phyloP scores from a whole-genome alignment of 306 rosid genomes.

The Glycyrrhiza uralensis region DNA sequence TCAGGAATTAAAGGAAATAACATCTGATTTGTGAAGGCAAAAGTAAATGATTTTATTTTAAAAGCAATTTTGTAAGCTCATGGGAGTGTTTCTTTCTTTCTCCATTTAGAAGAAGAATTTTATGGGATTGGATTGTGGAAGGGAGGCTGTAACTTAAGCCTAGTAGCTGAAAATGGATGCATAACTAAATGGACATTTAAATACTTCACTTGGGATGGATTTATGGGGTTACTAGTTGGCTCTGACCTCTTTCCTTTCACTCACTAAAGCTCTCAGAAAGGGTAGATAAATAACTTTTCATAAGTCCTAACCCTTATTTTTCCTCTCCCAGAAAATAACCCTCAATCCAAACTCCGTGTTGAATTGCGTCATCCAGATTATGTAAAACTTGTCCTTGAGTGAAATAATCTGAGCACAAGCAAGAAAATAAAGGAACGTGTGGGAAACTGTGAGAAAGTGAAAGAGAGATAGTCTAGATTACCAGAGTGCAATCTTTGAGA shows the following conservation, averaged over 20 bases:
- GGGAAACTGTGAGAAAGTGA: background rate
- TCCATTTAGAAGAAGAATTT: background rate
- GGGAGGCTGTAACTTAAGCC: background rate
- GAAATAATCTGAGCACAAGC: background rate
- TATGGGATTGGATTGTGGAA: constrained; percentile 16
- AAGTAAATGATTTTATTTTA: background rate
- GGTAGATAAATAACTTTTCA: background rate
- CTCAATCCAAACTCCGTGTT: background rate
- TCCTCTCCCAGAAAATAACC: background rate
- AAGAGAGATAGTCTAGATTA: background rate
- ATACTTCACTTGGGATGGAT: background rate
- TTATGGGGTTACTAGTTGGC: background rate
- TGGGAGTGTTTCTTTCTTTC: background rate
- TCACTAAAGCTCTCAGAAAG: background rate
- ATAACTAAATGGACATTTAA: background rate
- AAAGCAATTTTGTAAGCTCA: background rate
- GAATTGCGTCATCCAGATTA: background rate
- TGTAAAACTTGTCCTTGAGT: background rate
- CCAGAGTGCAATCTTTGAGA: background rate
- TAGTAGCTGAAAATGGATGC: constrained; percentile 11
- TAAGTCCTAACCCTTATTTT: background rate
- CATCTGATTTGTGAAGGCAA: background rate
- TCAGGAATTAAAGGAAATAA: background rate
- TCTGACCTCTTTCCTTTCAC: background rate
- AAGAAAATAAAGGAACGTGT: background rate